Percentiles rank a stretch among this genome's conserved stretches.
These are phyloP conservation scores for Chloranthus sessilifolius DNA, from an alignment of 164 flowering plant species.

Conservation along the genomic window DNA sequence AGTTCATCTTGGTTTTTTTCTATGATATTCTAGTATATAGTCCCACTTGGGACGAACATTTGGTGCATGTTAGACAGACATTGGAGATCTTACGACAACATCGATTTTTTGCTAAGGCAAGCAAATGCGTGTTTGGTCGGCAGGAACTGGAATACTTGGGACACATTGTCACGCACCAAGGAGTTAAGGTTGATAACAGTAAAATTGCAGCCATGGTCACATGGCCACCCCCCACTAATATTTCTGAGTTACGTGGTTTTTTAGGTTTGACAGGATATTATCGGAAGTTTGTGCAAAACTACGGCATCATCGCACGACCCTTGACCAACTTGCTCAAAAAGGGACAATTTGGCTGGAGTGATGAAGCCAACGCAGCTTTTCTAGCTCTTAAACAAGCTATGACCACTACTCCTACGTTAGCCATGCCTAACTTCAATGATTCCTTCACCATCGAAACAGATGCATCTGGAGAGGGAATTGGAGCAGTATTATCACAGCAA, in stretches of 20 bases:
- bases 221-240: background rate
- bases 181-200: background rate
- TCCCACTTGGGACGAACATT: background rate
- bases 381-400: background rate
- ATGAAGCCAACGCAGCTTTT: background rate
- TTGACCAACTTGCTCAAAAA: conserved; percentile 1
- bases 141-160: background rate
- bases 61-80: background rate
- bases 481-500: background rate
- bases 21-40: conserved; percentile 1
- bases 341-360: background rate
- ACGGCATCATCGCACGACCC: background rate
- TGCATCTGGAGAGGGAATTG: background rate
- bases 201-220: background rate
- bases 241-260: background rate
- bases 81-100: background rate
- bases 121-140: background rate
- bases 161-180: background rate
- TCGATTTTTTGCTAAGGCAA: background rate
- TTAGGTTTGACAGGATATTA: conserved; percentile 5
- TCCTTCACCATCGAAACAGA: background rate
- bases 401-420: background rate
- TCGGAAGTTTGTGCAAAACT: background rate
- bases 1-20: background rate
- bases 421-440: background rate